A percentile compares a stretch with the other conserved stretches of the same genome.
These are phyloP conservation scores for Verticillium tricorpus DNA, from an alignment of 2,329 filamentous ascomycete genomes.

Conservation along the genomic window DNA sequence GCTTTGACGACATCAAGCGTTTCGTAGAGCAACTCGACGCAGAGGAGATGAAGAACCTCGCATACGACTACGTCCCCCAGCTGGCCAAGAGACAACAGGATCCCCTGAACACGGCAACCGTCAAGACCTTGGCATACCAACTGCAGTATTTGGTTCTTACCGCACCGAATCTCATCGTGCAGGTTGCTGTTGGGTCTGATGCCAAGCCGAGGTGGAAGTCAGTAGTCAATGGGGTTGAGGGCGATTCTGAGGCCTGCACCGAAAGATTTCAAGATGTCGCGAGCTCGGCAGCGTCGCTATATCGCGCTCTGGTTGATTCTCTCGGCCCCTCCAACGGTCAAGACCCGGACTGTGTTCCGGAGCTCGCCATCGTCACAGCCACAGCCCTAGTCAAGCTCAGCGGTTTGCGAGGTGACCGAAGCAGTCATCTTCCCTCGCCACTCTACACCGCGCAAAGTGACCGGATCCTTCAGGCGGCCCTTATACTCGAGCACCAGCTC, in stretches of 20 bases:
- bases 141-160: conserved; percentile 36
- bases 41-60: conserved; percentile 33
- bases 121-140: conserved; percentile 33
- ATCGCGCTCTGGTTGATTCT: conserved; percentile 5
- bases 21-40: conserved; percentile 38
- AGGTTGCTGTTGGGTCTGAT: conserved; percentile 15
- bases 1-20: conserved; percentile 42
- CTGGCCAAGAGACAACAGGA: conserved; percentile 23
- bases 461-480: conserved; percentile 41
- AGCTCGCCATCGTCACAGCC: conserved; percentile 28
- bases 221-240: conserved; percentile 3
- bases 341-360: conserved; percentile 17
- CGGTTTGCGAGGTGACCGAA: conserved; percentile 1
- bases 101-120: conserved; percentile 16
- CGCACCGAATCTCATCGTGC: not conserved
- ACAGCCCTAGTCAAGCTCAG: conserved; percentile 26
- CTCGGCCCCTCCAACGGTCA: not conserved
- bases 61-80: conserved; percentile 28
- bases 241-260: conserved; percentile 3
- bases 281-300: conserved; percentile 9
- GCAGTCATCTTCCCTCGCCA: conserved; percentile 7
- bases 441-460: conserved; percentile 16
- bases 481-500: conserved; percentile 46
- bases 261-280: conserved; percentile 6
- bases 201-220: conserved; percentile 11